Evolutionary conservation across 2,329 filamentous ascomycete species (phyloP), one percentile per base, ranked within the genome.

Genomic region (Emericellopsis cladophorae): DNA sequence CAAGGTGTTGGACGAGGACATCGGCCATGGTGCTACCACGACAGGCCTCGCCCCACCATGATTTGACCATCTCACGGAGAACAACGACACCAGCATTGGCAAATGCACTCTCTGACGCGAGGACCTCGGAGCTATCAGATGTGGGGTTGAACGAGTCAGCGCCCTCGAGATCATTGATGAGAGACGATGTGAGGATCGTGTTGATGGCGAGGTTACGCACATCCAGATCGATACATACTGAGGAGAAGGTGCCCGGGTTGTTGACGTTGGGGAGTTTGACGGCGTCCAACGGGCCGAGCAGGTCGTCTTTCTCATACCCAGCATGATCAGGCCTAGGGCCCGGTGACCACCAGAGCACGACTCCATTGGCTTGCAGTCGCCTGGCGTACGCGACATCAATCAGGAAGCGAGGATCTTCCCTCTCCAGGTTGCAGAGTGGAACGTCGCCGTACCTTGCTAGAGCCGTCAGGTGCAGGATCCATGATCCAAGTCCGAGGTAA

Each of bases 41-140:
- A 56, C 86, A 92, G 6, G 92, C 93, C 59, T 98, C 90, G 1
- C 82, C 75, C 92, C 92, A 98, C 93, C 93, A 99, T 3, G 85
- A 77, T 59, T 95, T 95, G 50, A 99, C 92, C 89, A 99, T 95
- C 52, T 96, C 93, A 12, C 92, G 82, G 4, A 99, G 70, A 1
- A 98, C 92, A 7, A 81, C 75, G 5, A 96, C 84, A 41, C 88
- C 86, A 4, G 90, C 88, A 39, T 87, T 84, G n/a, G 90, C 82
- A 56, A 98, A 98, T 0, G 90, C 86, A 45, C 83, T 92, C 46
- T 95, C 88, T 0, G 88, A 85, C 46, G 85, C 84, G 7, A 94
- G 74, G 15, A 81, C 54, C 44, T 64, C 61, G 1, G 60, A 60
- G 11, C 61, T 62, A 36, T 64, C 61, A 5, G 54, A 60, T 2